Percentiles rank a stretch among this genome's conserved stretches.
phyloP scores from a whole-genome alignment of 371 early-diverging fungal species.

The Mucor irregularis region DNA sequence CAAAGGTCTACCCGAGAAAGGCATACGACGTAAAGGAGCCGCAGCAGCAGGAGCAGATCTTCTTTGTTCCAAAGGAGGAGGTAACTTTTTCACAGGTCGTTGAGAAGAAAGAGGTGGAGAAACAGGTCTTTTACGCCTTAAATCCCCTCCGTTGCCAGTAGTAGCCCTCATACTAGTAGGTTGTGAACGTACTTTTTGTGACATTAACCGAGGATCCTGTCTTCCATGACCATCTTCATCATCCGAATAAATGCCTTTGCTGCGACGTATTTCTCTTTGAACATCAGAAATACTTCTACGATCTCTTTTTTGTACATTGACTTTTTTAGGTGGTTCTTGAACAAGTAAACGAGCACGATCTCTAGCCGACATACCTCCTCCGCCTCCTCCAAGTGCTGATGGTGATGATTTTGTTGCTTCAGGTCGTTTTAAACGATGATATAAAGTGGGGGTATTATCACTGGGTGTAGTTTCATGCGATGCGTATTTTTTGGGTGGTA shows the following conservation, averaged over 20 bases:
- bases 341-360: slow-evolving; percentile 22
- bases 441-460: slow-evolving; percentile 12
- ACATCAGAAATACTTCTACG: slow-evolving; percentile 36
- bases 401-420: not conserved
- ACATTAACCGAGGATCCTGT: slow-evolving; percentile 15
- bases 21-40: slow-evolving; percentile 31
- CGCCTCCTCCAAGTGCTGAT: not conserved
- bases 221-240: slow-evolving; percentile 21
- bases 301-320: slow-evolving; percentile 32
- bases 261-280: slow-evolving; percentile 44
- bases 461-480: not conserved
- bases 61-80: not conserved
- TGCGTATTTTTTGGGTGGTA: slow-evolving; percentile 2
- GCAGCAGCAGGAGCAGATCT: not conserved
- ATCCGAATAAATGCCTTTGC: slow-evolving; percentile 38
- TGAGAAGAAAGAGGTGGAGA: slow-evolving; percentile 1
- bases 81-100: not conserved
- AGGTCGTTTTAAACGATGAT: slow-evolving; percentile 19
- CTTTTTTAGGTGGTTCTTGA: slow-evolving; percentile 23
- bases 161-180: too few relatives aligned
- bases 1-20: slow-evolving; percentile 29
- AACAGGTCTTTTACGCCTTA: slow-evolving; percentile 13
- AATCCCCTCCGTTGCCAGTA: not conserved
- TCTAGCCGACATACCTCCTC: slow-evolving; percentile 17
- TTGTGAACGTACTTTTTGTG: slow-evolving; percentile 1